phyloP scores from a whole-genome alignment of 768 basidiomycete genomes.

The Steccherinum ochraceum region DNA sequence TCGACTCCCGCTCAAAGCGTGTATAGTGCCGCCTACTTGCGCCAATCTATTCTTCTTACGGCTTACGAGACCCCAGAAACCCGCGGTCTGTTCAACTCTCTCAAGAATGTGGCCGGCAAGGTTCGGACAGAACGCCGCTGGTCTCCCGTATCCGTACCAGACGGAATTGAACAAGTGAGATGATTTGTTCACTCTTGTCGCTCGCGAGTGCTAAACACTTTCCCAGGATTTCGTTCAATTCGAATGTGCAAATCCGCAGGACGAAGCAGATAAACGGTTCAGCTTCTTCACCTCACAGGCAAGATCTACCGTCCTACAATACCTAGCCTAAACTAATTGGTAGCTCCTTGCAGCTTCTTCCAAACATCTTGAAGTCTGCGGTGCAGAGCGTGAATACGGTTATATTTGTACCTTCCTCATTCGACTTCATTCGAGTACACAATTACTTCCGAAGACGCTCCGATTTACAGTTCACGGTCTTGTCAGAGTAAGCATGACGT shows the following conservation, averaged over 20 bases:
- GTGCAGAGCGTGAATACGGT: slow-evolving; percentile 87
- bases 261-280: slow-evolving; percentile 85
- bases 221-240: slow-evolving; percentile 67
- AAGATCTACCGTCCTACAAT: slow-evolving; percentile 10
- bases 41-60: slow-evolving; percentile 85
- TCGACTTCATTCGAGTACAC: slow-evolving; percentile 90
- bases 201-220: not conserved
- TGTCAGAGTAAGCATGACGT: slow-evolving; percentile 70
- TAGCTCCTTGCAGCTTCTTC: slow-evolving; percentile 26
- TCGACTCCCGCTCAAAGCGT: not conserved
- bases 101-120: slow-evolving; percentile 85
- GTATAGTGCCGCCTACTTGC: slow-evolving; percentile 71
- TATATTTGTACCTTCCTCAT: slow-evolving; percentile 90
- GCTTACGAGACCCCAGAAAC: slow-evolving; percentile 88
- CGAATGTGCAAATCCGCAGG: slow-evolving; percentile 60
- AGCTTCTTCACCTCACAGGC: slow-evolving; percentile 84
- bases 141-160: slow-evolving; percentile 71
- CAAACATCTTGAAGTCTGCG: slow-evolving; percentile 72
- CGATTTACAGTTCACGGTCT: slow-evolving; percentile 67
- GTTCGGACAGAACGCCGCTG: slow-evolving; percentile 63
- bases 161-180: slow-evolving; percentile 80
- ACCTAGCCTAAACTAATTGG: not conserved
- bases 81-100: slow-evolving; percentile 67
- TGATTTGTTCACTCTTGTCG: slow-evolving; percentile 15
- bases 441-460: slow-evolving; percentile 76